Conservation (phyloP, 352 stramenopile species). For the Phytopythium sindhum region DNA sequence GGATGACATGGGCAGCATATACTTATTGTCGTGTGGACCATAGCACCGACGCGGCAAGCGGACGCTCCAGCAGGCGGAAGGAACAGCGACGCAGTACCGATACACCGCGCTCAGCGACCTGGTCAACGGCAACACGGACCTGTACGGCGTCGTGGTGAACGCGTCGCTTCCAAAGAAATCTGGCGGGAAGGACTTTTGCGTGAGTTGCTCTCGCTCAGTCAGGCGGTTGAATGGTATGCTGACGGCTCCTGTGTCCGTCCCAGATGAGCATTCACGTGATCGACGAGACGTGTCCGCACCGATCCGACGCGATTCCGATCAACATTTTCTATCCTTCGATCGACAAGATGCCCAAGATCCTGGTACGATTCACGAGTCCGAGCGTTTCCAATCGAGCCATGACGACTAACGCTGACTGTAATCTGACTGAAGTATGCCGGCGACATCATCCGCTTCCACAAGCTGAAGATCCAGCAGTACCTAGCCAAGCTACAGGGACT, state of each 20-base stretch:
- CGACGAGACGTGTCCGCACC: conserved; percentile 55
- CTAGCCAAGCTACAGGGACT: conserved; percentile 55
- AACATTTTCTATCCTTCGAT: conserved; percentile 67
- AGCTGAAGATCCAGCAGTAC: conserved; percentile 64
- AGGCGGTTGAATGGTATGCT: not conserved
- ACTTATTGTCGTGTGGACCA: not conserved
- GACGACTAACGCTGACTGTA: not conserved
- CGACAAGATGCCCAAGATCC: conserved; percentile 53
- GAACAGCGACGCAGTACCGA: conserved; percentile 36
- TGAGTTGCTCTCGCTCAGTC: conserved; percentile 25
- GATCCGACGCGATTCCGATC: conserved; percentile 51
- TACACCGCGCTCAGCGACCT: conserved; percentile 59
- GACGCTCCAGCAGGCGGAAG: conserved; percentile 27
- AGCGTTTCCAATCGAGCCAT: not conserved
- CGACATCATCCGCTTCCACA: conserved; percentile 79
- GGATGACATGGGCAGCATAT: not conserved
- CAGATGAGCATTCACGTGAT: conserved; percentile 73
- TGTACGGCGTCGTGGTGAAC: conserved; percentile 78
- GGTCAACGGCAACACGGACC: conserved; percentile 45
- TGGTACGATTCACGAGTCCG: conserved; percentile 26
- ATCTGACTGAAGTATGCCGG: conserved; percentile 42
- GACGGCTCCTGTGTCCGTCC: not conserved
- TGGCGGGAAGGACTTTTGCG: conserved; percentile 53
- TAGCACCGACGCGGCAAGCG: conserved; percentile 41
- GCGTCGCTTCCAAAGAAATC: conserved; percentile 67